Conservation (phyloP, 257 asterid species). For the Echium plantagineum region DNA sequence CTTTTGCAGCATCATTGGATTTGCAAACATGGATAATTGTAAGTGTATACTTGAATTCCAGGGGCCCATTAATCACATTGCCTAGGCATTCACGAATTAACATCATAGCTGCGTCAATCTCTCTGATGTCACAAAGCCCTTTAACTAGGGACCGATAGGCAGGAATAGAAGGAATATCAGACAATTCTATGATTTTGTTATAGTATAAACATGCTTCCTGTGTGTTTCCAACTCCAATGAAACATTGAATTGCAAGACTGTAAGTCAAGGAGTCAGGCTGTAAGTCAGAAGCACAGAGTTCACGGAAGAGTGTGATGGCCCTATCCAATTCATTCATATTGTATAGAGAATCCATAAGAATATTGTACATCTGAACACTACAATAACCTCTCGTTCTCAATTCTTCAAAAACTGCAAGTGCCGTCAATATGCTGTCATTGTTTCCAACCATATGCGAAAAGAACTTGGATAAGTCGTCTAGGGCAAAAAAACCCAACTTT, state of each 20-base stretch:
- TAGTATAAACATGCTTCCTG: constrained; percentile 64
- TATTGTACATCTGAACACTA: constrained; percentile 44
- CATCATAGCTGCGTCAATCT: constrained; percentile 68
- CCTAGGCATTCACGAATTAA: constrained; percentile 76
- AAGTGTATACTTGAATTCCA: constrained; percentile 69
- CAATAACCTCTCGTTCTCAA: constrained; percentile 36
- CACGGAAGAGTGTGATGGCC: constrained; percentile 54
- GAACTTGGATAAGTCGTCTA: constrained; percentile 41
- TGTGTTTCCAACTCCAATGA: constrained; percentile 38
- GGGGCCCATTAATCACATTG: constrained; percentile 50
- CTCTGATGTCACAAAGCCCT: constrained; percentile 53
- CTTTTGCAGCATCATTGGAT: constrained; percentile 47
- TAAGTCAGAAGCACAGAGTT: constrained; percentile 32
- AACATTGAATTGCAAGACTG: constrained; percentile 52
- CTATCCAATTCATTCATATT: constrained; percentile 43
- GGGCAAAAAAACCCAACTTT: constrained; percentile 31
- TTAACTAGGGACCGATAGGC: constrained; percentile 61
- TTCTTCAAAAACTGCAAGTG: constrained; percentile 55
- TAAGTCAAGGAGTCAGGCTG: constrained; percentile 49
- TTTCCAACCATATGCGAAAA: constrained; percentile 42
- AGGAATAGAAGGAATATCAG: constrained; percentile 43
- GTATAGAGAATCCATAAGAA: constrained; percentile 58
- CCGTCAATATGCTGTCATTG: constrained; percentile 22
- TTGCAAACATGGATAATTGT: constrained; percentile 65
- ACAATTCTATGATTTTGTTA: constrained; percentile 50